Evolutionary conservation across 352 stramenopile species (phyloP), one percentile per base, ranked within the genome.

Genomic region (Albugo laibachii): DNA sequence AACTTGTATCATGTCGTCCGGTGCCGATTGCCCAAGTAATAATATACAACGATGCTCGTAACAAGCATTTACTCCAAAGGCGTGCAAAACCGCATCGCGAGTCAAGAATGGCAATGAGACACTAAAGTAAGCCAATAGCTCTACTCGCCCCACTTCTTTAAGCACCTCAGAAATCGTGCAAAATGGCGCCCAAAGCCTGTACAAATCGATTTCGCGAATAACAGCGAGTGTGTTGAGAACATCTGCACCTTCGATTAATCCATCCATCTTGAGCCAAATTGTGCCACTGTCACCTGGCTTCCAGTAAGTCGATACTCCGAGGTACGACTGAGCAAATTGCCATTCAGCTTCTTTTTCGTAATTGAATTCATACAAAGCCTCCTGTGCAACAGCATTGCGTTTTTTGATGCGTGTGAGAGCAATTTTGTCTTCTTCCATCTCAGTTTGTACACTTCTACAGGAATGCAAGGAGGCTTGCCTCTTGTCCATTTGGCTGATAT

Each of bases 161-260:
- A 89, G 49, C 19, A 89, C 47, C 19, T 61, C 16, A 10, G 76
- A 83, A 21, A 80, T 63, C 14, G 65, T 80, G 46, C 73, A 89
- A 45, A 84, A 85, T 10, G 76, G 76, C 12, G 66, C 68, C 76
- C 76, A 89, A 21, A 71, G 52, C 13, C 56, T 68, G 50, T 77
- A 89, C 11, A 86, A 53, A 39, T 89, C 73, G 13, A 79, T 81
- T 49, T 89, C 76, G 2, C 71, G 66, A 14, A 89, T 79, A 10
- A 89, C 76, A 0, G 76, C 66, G 19, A 89, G 63, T 2, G 73
- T 80, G 53, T 83, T 81, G 58, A 89, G 85, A 12, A 86, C 68
- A 47, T 89, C 73, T n/a, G 83, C 76, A 11, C 68, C 71, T 51
- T 89, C 73, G 10, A 83, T 65, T 11, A 79, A 52, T 8, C 73